Evolutionary conservation across 2,329 filamentous ascomycete genomes (phyloP), one percentile per base, ranked within the genome.

Genomic region (Penicillium sp.): DNA sequence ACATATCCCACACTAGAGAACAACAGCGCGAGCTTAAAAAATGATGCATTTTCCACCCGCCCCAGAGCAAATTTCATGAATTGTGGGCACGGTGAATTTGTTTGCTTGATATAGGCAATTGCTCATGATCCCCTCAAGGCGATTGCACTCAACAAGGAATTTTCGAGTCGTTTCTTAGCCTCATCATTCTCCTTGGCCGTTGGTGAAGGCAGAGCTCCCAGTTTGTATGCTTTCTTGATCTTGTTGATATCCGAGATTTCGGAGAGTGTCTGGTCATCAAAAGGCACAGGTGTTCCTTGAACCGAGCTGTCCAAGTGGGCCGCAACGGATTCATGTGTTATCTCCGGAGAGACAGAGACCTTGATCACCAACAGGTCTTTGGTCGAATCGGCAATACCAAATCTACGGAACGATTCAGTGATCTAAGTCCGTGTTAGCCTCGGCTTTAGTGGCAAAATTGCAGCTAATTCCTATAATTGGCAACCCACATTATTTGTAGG

Each of bases 391-490:
- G 84, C 80, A 57, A 97, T 87, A 48, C 94, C 94, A 70, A 94
- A 96, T 54, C 89, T 88, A 33, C 91, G 88, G 76, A 97, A 97
- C 0, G 92, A 88, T 67, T 97, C 93, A 51, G 91, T 85, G 69
- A 99, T 97, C 91, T 95, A 65, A 33, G 50, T 23, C 21, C 38
- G 38, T 52, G 54, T 71, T 60, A 70, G 68, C 35, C 47, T 46
- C 13, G 33, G 51, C n/a, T 23, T 43, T 29, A 35, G n/a, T 52
- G 41, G 50, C 4, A 47, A 47, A 62, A 7, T 40, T 64, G 49
- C 60, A 43, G 10, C 59, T 46, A 50, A 50, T n/a, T 19, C 61
- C 33, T 48, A 53, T 48, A 54, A 66, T 33, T 37, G 17, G 29
- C 31, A 54, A 56, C 60, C 54, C 48, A 91, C 90, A 73, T 96